A percentile compares a stretch with the other conserved stretches of the same genome.
Conservation (phyloP, 2,329 filamentous ascomycete genomes). For the Pseudocercospora musae region DNA sequence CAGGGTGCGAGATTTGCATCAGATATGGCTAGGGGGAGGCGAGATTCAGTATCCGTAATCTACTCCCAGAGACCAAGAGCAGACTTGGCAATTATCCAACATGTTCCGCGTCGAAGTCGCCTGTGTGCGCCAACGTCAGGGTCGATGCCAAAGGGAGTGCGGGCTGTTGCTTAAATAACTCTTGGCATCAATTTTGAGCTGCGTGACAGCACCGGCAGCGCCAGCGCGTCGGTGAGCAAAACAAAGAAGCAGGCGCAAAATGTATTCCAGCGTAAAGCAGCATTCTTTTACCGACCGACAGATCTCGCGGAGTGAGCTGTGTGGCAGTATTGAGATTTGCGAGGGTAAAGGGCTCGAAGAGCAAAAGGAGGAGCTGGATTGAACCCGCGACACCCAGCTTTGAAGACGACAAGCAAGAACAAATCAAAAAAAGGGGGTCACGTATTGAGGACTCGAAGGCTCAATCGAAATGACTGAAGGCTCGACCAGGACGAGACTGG, state of each 20-base stretch:
- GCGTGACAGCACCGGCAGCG: no score
- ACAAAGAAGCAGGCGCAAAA: background rate
- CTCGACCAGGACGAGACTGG: background rate
- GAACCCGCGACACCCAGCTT: background rate
- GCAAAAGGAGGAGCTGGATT: background rate
- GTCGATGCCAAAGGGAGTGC: no score
- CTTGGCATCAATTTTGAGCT: no score
- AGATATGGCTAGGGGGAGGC: no score
- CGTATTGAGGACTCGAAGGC: background rate
- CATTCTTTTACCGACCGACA: background rate
- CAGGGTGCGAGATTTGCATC: no score
- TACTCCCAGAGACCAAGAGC: no score
- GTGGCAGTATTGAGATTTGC: background rate
- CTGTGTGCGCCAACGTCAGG: no score
- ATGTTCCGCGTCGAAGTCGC: no score
- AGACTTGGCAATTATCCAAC: no score
- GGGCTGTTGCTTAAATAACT: no score
- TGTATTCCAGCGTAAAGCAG: background rate
- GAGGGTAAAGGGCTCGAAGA: background rate
- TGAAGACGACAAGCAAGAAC: background rate
- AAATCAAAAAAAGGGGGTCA: background rate
- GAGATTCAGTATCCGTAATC: no score
- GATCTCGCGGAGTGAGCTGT: background rate
- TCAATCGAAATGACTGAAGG: background rate
- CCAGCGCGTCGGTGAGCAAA: no score